Conservation (phyloP, 139 green algal species). For the Chlamydomonas incerta region DNA sequence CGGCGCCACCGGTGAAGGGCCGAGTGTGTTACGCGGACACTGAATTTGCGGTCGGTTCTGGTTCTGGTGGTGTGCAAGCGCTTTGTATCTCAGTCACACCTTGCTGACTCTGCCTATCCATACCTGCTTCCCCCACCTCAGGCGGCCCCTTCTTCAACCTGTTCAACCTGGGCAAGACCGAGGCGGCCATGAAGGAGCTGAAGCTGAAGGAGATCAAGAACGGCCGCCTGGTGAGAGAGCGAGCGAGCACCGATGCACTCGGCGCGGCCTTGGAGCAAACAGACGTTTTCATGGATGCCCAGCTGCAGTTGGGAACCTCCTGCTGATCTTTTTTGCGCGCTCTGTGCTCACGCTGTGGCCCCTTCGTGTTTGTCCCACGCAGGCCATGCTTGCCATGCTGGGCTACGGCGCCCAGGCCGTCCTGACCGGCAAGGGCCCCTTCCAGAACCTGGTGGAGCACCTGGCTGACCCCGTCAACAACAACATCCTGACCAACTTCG, state of each 20-base stretch:
- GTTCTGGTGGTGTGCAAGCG: too few species aligned
- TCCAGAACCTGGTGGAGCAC: conserved; percentile 92
- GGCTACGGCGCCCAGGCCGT: conserved; percentile 76
- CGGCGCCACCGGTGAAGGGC: too few species aligned
- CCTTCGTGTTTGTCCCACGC: conserved; percentile 42
- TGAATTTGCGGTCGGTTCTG: too few species aligned
- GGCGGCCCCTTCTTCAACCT: conserved; percentile 98
- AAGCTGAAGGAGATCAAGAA: conserved; percentile 98
- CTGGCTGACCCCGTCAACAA: conserved; percentile 84
- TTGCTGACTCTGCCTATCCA: not conserved
- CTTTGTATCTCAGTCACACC: too few species aligned
- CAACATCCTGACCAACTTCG: conserved; percentile 97
- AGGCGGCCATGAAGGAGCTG: conserved; percentile 85
- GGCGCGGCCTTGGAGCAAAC: too few species aligned
- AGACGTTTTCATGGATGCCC: not conserved
- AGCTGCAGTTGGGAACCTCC: too few species aligned
- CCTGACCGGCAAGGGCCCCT: conserved; percentile 90
- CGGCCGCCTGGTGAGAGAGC: conserved; percentile 70
- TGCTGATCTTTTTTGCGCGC: too few species aligned
- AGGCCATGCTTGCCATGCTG: conserved; percentile 86
- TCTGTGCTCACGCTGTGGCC: not conserved
- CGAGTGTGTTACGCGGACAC: too few species aligned
- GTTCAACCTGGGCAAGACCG: conserved; percentile 85
- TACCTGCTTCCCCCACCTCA: conserved; percentile 18
- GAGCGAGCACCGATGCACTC: too few species aligned